phyloP scores from a whole-genome alignment of 2,329 filamentous ascomycete genomes.

The Diaporthe vaccinii region DNA sequence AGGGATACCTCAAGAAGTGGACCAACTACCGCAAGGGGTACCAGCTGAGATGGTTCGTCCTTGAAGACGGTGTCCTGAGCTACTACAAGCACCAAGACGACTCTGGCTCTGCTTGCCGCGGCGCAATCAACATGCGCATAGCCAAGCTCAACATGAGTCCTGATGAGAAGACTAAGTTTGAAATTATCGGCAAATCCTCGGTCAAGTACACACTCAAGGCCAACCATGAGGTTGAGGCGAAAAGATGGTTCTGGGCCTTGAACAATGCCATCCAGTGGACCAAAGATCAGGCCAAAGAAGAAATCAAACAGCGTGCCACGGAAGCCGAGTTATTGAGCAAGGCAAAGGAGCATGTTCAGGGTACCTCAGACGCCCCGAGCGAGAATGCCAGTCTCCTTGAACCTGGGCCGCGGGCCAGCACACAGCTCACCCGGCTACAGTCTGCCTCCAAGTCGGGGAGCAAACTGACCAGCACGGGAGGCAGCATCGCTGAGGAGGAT shows the following conservation, averaged over 20 bases:
- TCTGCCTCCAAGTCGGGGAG: conserved; percentile 53
- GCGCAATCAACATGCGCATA: conserved; percentile 99
- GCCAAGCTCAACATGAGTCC: conserved; percentile 95
- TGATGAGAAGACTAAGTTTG: conserved; percentile 97
- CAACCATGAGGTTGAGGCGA: conserved; percentile 97
- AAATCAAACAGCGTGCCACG: conserved; percentile 81
- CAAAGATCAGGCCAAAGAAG: conserved; percentile 95
- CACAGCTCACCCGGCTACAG: conserved; percentile 59
- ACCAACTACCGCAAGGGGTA: conserved; percentile 98
- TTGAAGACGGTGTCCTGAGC: conserved; percentile 96
- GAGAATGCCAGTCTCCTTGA: conserved; percentile 68
- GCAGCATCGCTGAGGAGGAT: conserved; percentile 67
- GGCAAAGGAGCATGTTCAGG: conserved; percentile 76
- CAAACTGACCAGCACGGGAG: conserved; percentile 59
- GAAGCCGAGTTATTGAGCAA: conserved; percentile 82
- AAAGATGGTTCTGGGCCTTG: conserved; percentile 98
- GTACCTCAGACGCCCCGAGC: conserved; percentile 63
- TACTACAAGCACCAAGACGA: conserved; percentile 99
- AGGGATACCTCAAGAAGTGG: conserved; percentile 99
- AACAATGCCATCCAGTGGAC: conserved; percentile 99
- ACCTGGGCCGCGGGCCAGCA: conserved; percentile 55
- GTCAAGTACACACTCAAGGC: conserved; percentile 99
- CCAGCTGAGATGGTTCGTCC: conserved; percentile 96
- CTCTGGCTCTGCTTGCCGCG: conserved; percentile 93
- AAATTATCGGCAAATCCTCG: conserved; percentile 97